Evolutionary conservation across 78 protist genomes (phyloP), one percentile per base, ranked within the genome.

Genomic region (Guillardia theta): DNA sequence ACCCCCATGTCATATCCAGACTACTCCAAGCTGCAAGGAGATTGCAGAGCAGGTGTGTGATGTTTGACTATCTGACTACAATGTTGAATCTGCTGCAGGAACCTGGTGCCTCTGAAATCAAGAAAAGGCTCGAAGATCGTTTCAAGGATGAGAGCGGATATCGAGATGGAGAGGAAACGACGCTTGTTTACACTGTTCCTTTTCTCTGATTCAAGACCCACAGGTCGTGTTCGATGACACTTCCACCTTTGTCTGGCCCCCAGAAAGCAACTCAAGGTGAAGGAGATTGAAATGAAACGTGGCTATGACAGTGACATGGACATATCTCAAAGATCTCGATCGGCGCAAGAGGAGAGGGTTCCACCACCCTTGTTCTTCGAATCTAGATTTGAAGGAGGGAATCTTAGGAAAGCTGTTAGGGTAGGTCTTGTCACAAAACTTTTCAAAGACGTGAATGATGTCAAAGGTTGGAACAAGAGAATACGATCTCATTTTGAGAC

Each of bases 401-500:
- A 50, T 50, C 10, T 15, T 50, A 10, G 15, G 30, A 50, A 10
- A 19, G 58, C 10, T 50, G 10, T 50, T 50, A 19, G 58, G 15
- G 58, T 50, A 10, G 10, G 30, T 10, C 58, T 50, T 50, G 30
- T 19, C 39, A 30, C 70, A 58, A 58, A 3, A n/a, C 70, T 58
- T 8, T 30, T 24, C 6, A 58, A 58, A 58, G 90, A 46, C 18
- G 33, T 78, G 53, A 18, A 43, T n/a, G n/a, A n/a, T n/a, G n/a
- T n/a, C n/a, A n/a, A n/a, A n/a, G 19, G 54, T 48, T 15, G 48
- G 54, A 33, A 50, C 93, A 5, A 0, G 0, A 1, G 98, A 96
- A 62, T 97, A 97, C 92, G 97, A 97, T 88, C 95, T 97, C 22
- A 0, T 92, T 15, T 95, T 97, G 18, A 9, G 93, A 22, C 37